Evolutionary conservation across 352 stramenopile genomes (phyloP), one percentile per base, ranked within the genome.

Genomic region (Pythium sp.): DNA sequence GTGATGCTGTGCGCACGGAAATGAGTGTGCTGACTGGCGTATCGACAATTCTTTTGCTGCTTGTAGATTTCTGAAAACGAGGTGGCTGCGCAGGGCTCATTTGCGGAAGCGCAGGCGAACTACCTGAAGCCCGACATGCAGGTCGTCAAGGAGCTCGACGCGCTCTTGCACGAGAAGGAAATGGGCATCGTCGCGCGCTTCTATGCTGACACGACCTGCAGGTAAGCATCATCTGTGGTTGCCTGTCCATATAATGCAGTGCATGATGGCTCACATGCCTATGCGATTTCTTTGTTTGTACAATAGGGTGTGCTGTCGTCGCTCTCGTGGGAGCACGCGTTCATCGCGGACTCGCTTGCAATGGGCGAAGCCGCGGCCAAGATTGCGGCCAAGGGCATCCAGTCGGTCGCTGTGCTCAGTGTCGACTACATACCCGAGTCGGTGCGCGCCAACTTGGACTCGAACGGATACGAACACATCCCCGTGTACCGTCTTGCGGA

Each of bases 121-220:
- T 97, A 95, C 74, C 73, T 97, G 14, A 72, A 91, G 72, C 91
- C 91, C 15, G 87, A 97, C 69, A 76, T 81, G 74, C 73, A 96
- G 11, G 74, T 92, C 14, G 96, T 99, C 15, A 80, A 90, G 61
- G 78, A 93, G 41, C 74, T 99, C 5, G 82, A 97, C 36, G 80
- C 84, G 67, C 73, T 92, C 58, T 77, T 99, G 20, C 75, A 95
- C 54, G 77, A 89, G 32, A 95, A 97, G 68, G 98, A 98, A 64
- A 97, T 98, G 79, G 95, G 96, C 56, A 95, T 99, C 68, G 96
- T 99, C 28, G 96, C 96, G 22, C 97, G 99, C 65, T 99, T 98
- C 72, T 99, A 99, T 83, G 99, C 99, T 96, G 97, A 99, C 95
- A 97, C 3, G 97, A 99, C 81, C 80, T 99, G 30, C 95, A 99